These are phyloP conservation scores for Zizania latifolia DNA, from an alignment of 176 grass and related monocot species.

Conservation along the genomic window DNA sequence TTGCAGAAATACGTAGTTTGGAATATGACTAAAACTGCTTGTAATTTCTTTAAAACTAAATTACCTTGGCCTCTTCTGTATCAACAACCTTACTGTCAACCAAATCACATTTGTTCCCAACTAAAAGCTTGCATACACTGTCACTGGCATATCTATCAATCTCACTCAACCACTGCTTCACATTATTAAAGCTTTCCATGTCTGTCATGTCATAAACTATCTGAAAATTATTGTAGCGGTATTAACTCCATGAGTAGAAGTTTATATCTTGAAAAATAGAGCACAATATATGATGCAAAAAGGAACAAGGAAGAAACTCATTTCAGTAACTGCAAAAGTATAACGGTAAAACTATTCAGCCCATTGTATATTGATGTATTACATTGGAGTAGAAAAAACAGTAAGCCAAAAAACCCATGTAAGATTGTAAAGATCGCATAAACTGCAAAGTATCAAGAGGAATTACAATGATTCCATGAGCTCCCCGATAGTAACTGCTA, in stretches of 20 bases:
- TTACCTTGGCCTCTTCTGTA: slow-evolving; percentile 84
- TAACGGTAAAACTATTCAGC: neutral
- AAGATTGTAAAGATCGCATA: neutral
- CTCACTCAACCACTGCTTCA: slow-evolving; percentile 90
- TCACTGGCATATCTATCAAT: slow-evolving; percentile 98
- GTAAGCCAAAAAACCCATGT: neutral
- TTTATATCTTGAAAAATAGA: neutral
- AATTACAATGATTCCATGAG: slow-evolving; percentile 95
- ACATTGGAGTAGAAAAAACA: neutral
- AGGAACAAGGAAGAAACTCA: neutral
- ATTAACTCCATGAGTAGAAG: neutral
- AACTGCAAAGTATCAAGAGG: slow-evolving; percentile 17
- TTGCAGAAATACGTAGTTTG: neutral
- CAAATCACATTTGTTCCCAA: slow-evolving; percentile 93
- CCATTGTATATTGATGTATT: neutral
- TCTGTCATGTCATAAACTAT: slow-evolving; percentile 92
- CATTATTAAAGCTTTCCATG: slow-evolving; percentile 84
- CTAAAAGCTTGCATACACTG: slow-evolving; percentile 90
- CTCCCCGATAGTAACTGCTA: slow-evolving; percentile 92
- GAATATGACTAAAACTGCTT: too few species aligned
- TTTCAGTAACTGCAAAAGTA: neutral
- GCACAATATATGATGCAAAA: neutral
- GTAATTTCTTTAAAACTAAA: neutral
- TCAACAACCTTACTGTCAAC: slow-evolving; percentile 79
- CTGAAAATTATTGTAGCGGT: slow-evolving; percentile 28